Conservation (phyloP, 2,329 filamentous ascomycete genomes). For the Clarireedia hainanense region DNA sequence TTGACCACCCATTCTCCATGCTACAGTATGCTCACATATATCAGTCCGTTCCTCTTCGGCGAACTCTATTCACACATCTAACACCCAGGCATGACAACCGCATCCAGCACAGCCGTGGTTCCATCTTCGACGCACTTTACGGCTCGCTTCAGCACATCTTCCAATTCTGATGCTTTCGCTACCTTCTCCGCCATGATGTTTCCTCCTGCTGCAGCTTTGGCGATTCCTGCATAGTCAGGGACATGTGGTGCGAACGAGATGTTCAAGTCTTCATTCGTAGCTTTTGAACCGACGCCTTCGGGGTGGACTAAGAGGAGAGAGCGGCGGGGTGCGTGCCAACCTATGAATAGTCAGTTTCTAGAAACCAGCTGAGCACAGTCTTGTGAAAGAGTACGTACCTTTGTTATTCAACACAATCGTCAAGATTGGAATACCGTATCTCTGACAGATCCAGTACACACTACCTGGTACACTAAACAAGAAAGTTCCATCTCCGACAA, state of each 20-base stretch:
- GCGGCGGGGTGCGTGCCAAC: constrained; percentile 59
- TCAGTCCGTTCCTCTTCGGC: too few species aligned
- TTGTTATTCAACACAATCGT: constrained; percentile 64
- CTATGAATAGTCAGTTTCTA: constrained; percentile 19
- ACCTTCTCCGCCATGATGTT: constrained; percentile 54
- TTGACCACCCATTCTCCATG: not conserved
- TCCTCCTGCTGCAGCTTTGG: constrained; percentile 56
- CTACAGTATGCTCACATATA: not conserved
- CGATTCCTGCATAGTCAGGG: constrained; percentile 61
- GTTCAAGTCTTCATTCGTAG: constrained; percentile 55
- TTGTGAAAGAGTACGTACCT: constrained; percentile 27
- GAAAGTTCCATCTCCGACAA: constrained; percentile 62
- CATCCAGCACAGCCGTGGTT: constrained; percentile 53
- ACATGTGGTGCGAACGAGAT: constrained; percentile 54
- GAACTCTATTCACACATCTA: constrained; percentile 2
- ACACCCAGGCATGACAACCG: constrained; percentile 24
- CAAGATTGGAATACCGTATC: constrained; percentile 58
- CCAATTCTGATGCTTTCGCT: constrained; percentile 46
- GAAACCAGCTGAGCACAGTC: not conserved
- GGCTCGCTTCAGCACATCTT: constrained; percentile 46
- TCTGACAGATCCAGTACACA: constrained; percentile 61
- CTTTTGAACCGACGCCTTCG: constrained; percentile 50
- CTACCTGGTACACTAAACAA: constrained; percentile 57
- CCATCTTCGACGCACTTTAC: constrained; percentile 50
- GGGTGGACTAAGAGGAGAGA: constrained; percentile 57